Evolutionary conservation across 371 early-diverging fungal species (phyloP).

Genomic region (Mucor sp.): DNA sequence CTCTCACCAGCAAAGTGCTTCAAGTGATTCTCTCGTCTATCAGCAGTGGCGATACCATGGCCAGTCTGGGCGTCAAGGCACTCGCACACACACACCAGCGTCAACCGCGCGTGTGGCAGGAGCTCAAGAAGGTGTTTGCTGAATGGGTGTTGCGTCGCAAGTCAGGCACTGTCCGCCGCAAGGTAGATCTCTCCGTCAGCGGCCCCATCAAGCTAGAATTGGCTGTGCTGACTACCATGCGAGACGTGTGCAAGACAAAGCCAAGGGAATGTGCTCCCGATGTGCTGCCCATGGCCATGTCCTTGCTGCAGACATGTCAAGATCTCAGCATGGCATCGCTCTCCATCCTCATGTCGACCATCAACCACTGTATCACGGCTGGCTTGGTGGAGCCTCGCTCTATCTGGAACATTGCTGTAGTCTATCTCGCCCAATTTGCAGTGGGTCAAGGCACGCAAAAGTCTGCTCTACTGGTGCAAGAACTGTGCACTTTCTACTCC

Average conservation of each 20-base stretch:
- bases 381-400: conserved; percentile 58
- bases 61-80: conserved; percentile 53
- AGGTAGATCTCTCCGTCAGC: conserved; percentile 20
- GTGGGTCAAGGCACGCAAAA: conserved; percentile 18
- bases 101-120: conserved; percentile 65
- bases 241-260: conserved; percentile 48
- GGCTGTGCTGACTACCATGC: conserved; percentile 54
- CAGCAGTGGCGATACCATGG: conserved; percentile 35
- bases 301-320: conserved; percentile 50
- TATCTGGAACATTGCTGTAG: conserved; percentile 54
- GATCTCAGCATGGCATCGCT: conserved; percentile 52
- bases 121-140: conserved; percentile 52
- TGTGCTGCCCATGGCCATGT: conserved; percentile 55
- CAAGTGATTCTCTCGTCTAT: conserved; percentile 49
- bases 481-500: conserved; percentile 49
- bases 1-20: conserved; percentile 53
- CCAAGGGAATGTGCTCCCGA: conserved; percentile 55
- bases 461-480: conserved; percentile 20
- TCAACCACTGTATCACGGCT: conserved; percentile 48
- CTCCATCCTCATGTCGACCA: conserved; percentile 46
- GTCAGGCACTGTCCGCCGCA: conserved; percentile 25
- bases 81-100: conserved; percentile 45
- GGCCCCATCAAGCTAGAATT: conserved; percentile 55
- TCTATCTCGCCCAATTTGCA: conserved; percentile 53
- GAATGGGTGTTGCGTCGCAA: conserved; percentile 60